These are phyloP conservation scores for Beauveria asiatica DNA, from an alignment of 2,329 filamentous ascomycete species.

Conservation along the genomic window DNA sequence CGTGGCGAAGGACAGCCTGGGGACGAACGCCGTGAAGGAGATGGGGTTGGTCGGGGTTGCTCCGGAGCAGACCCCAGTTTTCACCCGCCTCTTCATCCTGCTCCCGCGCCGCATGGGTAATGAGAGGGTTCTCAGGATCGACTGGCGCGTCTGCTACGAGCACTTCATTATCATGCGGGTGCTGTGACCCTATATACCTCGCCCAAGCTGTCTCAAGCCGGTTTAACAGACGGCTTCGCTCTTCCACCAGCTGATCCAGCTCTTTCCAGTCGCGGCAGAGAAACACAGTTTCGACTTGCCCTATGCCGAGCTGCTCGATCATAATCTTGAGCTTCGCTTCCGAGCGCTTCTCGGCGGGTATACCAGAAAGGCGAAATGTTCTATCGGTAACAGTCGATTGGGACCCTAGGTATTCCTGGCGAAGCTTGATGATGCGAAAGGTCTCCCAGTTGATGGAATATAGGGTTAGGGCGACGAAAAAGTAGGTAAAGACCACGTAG, in stretches of 20 bases:
- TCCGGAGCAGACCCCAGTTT: conserved; percentile 50
- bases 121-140: not conserved
- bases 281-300: conserved; percentile 79
- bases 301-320: conserved; percentile 80
- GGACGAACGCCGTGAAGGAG: conserved; percentile 47
- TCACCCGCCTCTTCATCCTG: conserved; percentile 41
- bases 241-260: conserved; percentile 64
- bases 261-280: conserved; percentile 81
- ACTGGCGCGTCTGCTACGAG: not conserved
- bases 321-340: conserved; percentile 79
- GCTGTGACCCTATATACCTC: conserved; percentile 40
- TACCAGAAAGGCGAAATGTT: conserved; percentile 84
- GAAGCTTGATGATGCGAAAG: conserved; percentile 70
- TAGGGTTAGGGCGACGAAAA: conserved; percentile 75
- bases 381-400: conserved; percentile 95
- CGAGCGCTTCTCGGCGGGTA: conserved; percentile 68
- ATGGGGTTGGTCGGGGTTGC: conserved; percentile 25
- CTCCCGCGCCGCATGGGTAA: conserved; percentile 12
- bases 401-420: conserved; percentile 85
- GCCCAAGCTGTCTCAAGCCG: conserved; percentile 80
- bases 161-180: conserved; percentile 11
- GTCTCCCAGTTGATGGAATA: conserved; percentile 81
- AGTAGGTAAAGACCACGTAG: conserved; percentile 88
- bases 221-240: conserved; percentile 56
- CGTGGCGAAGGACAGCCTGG: conserved; percentile 67